A percentile compares a stretch with the other conserved stretches of the same genome.
These are phyloP conservation scores for Amanita phalloides DNA, from an alignment of 768 basidiomycete species.

Conservation along the genomic window DNA sequence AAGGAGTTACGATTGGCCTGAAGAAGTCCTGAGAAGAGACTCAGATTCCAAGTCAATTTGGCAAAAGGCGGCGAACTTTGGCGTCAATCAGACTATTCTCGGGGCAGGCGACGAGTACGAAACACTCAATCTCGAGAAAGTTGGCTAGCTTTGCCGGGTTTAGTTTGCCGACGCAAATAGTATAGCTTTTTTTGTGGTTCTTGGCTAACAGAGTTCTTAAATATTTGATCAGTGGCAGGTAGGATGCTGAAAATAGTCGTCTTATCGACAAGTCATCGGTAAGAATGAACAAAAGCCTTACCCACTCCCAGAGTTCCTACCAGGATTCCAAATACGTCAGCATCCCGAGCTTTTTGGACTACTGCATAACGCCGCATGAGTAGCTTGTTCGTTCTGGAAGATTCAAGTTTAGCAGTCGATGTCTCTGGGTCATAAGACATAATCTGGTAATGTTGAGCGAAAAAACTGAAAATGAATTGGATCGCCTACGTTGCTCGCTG, in stretches of 20 bases:
- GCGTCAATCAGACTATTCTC: conserved; percentile 81
- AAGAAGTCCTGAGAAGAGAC: conserved; percentile 60
- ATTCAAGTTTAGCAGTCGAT: conserved; percentile 40
- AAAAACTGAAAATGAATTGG: neutral
- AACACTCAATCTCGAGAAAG: conserved; percentile 94
- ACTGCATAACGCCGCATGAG: conserved; percentile 85
- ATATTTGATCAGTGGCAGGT: conserved; percentile 75
- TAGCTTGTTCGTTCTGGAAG: conserved; percentile 61
- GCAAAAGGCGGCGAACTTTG: conserved; percentile 26
- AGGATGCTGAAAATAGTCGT: conserved; percentile 43
- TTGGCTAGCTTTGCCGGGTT: conserved; percentile 94
- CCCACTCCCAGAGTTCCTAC: conserved; percentile 90
- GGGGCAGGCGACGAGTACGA: conserved; percentile 88
- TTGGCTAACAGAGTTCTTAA: conserved; percentile 60
- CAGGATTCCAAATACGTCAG: conserved; percentile 91
- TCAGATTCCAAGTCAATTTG: neutral
- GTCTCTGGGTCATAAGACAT: conserved; percentile 64
- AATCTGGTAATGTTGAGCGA: conserved; percentile 32
- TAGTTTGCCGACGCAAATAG: conserved; percentile 89
- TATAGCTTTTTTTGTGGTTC: conserved; percentile 84
- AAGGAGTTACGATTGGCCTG: conserved; percentile 88
- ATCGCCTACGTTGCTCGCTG: conserved; percentile 42
- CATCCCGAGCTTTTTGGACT: conserved; percentile 81
- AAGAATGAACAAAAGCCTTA: conserved; percentile 20
- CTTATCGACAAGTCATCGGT: neutral